Evolutionary conservation across 2,329 filamentous ascomycete genomes (phyloP), one percentile per base, ranked within the genome.

Genomic region (Microcyclosporella mali): DNA sequence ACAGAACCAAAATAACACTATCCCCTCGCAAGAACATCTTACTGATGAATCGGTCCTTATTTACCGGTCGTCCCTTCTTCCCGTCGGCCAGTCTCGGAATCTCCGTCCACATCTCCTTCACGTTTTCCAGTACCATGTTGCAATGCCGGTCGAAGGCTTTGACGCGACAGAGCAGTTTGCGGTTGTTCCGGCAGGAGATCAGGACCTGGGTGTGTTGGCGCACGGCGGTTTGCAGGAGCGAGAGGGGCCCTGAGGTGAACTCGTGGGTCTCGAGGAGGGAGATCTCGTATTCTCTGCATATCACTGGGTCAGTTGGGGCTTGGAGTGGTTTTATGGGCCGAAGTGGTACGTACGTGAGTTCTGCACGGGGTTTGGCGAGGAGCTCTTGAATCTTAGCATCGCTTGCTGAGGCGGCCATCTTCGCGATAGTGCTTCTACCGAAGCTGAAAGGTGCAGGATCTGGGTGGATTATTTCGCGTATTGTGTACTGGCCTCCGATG

Each of bases 61-160:
- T 98, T 50, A 97, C 87, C 33, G 85, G 82, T 59, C 84, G 75
- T 43, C 89, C 89, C 71, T 88, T 89, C 74, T 90, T 92, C 54
- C 90, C 90, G 53, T 82, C 84, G 16, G 85, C 81, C 61, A 86
- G 76, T 48, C 81, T 74, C 37, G 90, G 88, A 43, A 85, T 92
- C 72, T 98, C 92, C 8, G 89, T 95, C 92, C 92, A 98, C 90
- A 98, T 97, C 72, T 98, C 92, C 76, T 94, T 94, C 33, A 94
- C 88, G 57, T 95, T 95, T 74, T 95, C 88, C 36, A 95, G 74
- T 3, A 95, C 86, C 92, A 98, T 97, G 72, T 98, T 98, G 79
- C 89, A 97, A 70, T 98, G 92, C 48, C 92, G 79, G 70, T 98
- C 92, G 66, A 98, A 98, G 6, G 92, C 92, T 75, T 98, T 98